Evolutionary conservation across 257 asterid species (phyloP).

Genomic region (Scutellaria baicalensis): DNA sequence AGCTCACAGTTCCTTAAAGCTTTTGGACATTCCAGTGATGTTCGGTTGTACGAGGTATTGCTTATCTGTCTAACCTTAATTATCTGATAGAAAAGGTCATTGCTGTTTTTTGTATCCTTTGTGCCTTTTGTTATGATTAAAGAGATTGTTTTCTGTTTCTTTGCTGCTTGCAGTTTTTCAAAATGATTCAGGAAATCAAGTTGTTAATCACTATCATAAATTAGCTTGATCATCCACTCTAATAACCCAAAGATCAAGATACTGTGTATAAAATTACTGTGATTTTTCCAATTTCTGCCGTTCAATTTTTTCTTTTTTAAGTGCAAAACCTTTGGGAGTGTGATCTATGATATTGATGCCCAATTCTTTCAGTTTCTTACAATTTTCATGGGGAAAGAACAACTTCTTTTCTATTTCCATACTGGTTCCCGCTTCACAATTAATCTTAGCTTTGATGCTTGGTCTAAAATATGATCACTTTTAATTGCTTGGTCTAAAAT

Average conservation of each 20-base stretch:
- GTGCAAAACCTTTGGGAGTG: not conserved
- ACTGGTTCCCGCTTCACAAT: not conserved
- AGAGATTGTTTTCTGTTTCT: not conserved
- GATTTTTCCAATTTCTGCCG: not conserved
- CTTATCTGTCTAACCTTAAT: not conserved
- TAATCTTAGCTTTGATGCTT: not conserved
- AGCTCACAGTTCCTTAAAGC: constrained; percentile 54
- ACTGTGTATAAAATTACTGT: not conserved
- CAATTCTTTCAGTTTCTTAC: not conserved
- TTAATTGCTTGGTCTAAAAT: not conserved
- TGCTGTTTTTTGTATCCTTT: not conserved
- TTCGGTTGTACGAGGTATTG: constrained; percentile 68
- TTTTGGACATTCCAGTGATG: constrained; percentile 41
- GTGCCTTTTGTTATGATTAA: not conserved
- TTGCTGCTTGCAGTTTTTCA: constrained; percentile 6
- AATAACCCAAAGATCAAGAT: not conserved
- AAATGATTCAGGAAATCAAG: constrained; percentile 1
- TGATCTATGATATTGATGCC: not conserved
- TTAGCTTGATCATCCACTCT: not conserved
- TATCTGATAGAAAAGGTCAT: not conserved
- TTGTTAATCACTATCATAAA: not conserved
- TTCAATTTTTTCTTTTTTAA: not conserved
- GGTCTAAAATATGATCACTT: not conserved
- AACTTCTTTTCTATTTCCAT: not conserved
- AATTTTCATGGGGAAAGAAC: not conserved